Conservation (phyloP, 2,329 filamentous ascomycete species). For the Onygena corvina region DNA sequence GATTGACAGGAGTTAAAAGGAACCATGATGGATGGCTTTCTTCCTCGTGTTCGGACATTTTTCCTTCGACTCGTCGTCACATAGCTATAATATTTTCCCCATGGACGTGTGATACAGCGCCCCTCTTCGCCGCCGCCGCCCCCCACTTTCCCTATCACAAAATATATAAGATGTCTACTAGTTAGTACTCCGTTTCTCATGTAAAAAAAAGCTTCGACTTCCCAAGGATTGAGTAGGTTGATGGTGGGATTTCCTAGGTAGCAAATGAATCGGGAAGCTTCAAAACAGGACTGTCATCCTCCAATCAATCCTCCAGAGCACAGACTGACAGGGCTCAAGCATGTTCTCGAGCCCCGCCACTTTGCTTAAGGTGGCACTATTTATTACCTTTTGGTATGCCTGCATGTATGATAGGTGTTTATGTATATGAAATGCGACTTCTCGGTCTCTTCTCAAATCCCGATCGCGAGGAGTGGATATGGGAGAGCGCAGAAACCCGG, state of each 20-base stretch:
- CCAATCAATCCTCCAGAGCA: neutral
- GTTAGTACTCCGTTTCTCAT: neutral
- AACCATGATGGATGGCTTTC: slow-evolving; percentile 4
- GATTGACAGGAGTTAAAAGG: neutral
- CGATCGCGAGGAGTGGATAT: slow-evolving; percentile 1
- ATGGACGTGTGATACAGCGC: neutral
- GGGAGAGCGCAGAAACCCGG: neutral
- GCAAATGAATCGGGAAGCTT: neutral
- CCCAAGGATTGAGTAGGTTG: neutral
- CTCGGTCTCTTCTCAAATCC: slow-evolving; percentile 5
- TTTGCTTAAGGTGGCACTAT: neutral
- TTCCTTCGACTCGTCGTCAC: too few species aligned
- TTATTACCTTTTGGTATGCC: neutral
- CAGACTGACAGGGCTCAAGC: slow-evolving; percentile 4
- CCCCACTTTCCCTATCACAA: neutral
- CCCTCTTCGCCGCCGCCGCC: too few species aligned
- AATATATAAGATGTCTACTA: neutral
- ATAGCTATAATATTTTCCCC: neutral
- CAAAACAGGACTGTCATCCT: neutral
- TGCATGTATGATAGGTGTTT: neutral
- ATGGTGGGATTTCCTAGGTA: neutral
- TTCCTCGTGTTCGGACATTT: slow-evolving; percentile 6
- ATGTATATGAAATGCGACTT: neutral
- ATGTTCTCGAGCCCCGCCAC: slow-evolving; percentile 5
- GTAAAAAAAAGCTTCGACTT: neutral